Evolutionary conservation across 1,284 basidiomycete species (phyloP), one percentile per base, ranked within the genome.

Genomic region (Sanghuangporus sanghuang): DNA sequence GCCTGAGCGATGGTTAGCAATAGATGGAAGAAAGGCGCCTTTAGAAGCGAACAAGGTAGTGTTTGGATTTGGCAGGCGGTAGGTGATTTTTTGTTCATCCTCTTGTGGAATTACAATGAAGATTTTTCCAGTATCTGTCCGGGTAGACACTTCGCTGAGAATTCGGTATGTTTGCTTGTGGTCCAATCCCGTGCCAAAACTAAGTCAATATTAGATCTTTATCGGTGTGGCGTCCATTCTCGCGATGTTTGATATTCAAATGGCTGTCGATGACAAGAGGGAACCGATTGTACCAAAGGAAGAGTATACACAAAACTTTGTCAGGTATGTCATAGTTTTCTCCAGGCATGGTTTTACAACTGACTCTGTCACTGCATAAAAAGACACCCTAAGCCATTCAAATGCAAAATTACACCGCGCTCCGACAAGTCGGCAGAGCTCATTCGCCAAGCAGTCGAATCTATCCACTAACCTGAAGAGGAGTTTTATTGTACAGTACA

Each of bases 51-150:
- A 42, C 38, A 61, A 65, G 57, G 38, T 62, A 14, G 60, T 40
- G 8, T 65, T 62, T 62, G 64, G 64, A 39, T 39, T 65, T 44
- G 64, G 64, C 14, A 48, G 64, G 23, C 40, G 64, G 64, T 65
- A 32, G 36, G 14, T 42, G 36, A 23, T 21, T 4, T 18, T 21
- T 16, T 9, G 6, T 39, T 5, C 18, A n/a, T 50, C 16, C 8
- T 9, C 12, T 18, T 16, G 14, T 12, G n/a, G 35, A 44, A 12
- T 50, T n/a, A 56, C 18, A 27, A 27, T 27, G 6, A 27, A 5
- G 9, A 27, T 23, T 35, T 14, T 12, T 52, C 27, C 60, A 64
- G 63, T 6, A 40, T 64, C 7, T 64, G 63, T 39, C 32, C 63
- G 9, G 63, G 63, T 12, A 38, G 57, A 44, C 35, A 35, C 27